A percentile compares a stretch with the other conserved stretches of the same genome.
Conservation (phyloP, 352 stramenopile genomes). For the Globisporangium mamillatum region DNA sequence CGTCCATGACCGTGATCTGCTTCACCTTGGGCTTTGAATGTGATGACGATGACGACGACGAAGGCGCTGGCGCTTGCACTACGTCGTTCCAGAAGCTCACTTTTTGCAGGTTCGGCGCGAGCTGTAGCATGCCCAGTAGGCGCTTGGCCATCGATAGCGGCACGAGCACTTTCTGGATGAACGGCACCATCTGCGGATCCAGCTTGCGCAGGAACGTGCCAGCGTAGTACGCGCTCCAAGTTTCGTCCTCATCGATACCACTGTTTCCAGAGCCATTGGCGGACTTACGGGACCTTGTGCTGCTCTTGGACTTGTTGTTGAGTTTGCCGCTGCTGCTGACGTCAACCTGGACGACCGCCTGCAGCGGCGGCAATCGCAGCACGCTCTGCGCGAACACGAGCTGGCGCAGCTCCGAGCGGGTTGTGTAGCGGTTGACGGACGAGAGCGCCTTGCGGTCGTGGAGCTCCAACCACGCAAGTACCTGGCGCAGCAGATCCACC, state of each 20-base stretch:
- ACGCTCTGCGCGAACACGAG: slow-evolving; percentile 40
- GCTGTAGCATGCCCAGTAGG: slow-evolving; percentile 36
- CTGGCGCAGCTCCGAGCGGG: slow-evolving; percentile 36
- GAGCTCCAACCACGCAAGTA: slow-evolving; percentile 39
- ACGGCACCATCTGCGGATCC: slow-evolving; percentile 28
- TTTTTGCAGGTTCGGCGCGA: slow-evolving; percentile 26
- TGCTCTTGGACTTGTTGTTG: slow-evolving; percentile 5
- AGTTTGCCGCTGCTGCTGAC: not conserved
- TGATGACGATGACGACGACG: not conserved
- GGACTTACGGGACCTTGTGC: not conserved
- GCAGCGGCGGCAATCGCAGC: slow-evolving; percentile 34
- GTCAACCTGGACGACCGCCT: slow-evolving; percentile 4
- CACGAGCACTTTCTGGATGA: slow-evolving; percentile 27
- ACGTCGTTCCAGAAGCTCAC: slow-evolving; percentile 37
- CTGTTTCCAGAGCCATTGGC: not conserved
- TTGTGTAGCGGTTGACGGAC: slow-evolving; percentile 28
- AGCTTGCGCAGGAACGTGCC: slow-evolving; percentile 32
- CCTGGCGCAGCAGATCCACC: slow-evolving; percentile 36
- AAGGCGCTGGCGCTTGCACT: not conserved
- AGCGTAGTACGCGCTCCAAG: slow-evolving; percentile 29
- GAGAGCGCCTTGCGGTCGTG: slow-evolving; percentile 37
- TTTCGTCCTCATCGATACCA: not conserved
- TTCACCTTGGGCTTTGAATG: slow-evolving; percentile 7
- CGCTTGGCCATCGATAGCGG: slow-evolving; percentile 38
- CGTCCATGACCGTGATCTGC: slow-evolving; percentile 35